Evolutionary conservation across 2,329 filamentous ascomycete species (phyloP).

Genomic region (Penicillium janthinellum): DNA sequence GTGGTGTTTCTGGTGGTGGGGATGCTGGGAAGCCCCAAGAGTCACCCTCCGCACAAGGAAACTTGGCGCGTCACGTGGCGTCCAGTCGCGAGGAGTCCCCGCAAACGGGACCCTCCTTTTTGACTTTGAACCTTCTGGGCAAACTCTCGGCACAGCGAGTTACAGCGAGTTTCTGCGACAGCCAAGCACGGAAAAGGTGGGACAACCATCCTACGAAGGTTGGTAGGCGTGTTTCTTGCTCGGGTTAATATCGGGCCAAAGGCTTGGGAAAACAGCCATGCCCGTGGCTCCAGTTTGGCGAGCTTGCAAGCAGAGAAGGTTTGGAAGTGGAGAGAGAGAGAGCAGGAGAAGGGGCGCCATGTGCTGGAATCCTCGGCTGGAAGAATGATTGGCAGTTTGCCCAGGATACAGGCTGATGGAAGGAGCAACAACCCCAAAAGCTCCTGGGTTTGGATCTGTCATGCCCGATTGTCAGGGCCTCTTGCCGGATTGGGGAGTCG

Average conservation of each 20-base stretch:
- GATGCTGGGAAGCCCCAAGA: not conserved
- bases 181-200: not conserved
- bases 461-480: not conserved
- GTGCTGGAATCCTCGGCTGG: not conserved
- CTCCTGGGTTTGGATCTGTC: not conserved
- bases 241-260: conserved; percentile 16
- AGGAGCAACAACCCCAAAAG: not conserved
- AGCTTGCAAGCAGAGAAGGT: not conserved
- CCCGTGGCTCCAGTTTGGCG: not conserved
- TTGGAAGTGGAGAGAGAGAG: not conserved
- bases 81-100: conserved; percentile 6
- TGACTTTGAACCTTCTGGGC: not conserved
- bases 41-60: not conserved
- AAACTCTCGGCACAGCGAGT: not conserved
- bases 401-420: not conserved
- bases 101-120: not conserved
- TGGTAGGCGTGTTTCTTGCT: conserved; percentile 2
- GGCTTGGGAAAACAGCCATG: conserved; percentile 3
- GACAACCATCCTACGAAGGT: conserved; percentile 3
- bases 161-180: not conserved
- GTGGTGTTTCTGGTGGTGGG: not conserved
- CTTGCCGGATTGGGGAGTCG: not conserved
- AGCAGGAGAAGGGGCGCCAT: not conserved
- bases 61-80: conserved; percentile 11
- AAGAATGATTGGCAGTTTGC: not conserved